Evolutionary conservation across 73 alveolate genomes (phyloP).

Genomic region (Paramecium primaurelia): DNA sequence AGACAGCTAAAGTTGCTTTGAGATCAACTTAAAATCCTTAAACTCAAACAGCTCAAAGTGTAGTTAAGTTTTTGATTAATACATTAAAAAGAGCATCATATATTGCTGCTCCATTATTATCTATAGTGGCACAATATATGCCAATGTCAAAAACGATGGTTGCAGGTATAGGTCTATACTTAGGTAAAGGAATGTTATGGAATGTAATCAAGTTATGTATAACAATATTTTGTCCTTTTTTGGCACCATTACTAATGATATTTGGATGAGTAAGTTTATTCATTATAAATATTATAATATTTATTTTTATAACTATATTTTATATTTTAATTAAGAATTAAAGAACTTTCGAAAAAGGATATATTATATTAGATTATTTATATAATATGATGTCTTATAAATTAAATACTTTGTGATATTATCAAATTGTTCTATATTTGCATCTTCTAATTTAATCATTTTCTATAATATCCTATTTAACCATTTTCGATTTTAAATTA

Average conservation of each 20-base stretch:
- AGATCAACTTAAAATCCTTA: neutral
- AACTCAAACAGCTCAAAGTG: neutral
- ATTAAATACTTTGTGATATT: neutral
- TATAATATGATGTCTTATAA: neutral
- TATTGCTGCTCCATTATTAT: neutral
- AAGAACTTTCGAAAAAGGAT: neutral
- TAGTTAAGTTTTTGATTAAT: neutral
- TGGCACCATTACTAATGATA: constrained; percentile 2
- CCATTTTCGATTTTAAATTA: neutral
- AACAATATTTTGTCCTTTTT: constrained; percentile 12
- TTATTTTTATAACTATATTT: neutral
- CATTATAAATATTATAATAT: neutral
- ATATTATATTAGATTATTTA: neutral
- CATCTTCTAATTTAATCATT: neutral
- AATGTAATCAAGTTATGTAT: neutral
- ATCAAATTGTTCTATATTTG: neutral
- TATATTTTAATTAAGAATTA: neutral
- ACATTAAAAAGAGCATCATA: neutral
- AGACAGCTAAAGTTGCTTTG: constrained; percentile 9
- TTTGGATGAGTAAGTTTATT: neutral
- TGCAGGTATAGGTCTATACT: neutral
- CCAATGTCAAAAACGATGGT: neutral
- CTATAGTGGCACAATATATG: neutral
- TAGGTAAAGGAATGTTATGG: constrained; percentile 1
- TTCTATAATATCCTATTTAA: neutral